Base-by-base conservation (phyloP, 495 filamentous ascomycete genomes). In the Opeltia flavorubescens region DNA sequence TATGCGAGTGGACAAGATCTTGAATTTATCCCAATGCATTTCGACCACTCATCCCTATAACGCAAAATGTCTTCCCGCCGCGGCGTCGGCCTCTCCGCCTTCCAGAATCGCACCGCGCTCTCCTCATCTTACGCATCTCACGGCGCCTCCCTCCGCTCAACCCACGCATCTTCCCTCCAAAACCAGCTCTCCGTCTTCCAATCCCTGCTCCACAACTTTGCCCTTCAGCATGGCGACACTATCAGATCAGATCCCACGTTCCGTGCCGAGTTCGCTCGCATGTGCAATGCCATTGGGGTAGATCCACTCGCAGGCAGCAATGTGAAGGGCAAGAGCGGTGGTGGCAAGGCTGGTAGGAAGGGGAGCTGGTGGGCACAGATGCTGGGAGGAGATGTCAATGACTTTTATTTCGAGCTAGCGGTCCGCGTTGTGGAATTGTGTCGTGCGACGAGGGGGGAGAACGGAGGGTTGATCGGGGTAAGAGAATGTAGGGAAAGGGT, bases 121-220 rank as follows among this genome's bases (percentile, higher is more conserved):
- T 82, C 79, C 20, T 77, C 84, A 17, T 86, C 85, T 51, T 98
- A 88, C 64, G 86, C 89, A 24, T 78, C 72, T 47, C 93, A 96
- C 71, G 91, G 91, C 59, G 77, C 76, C 47, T 75, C 70, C n/a
- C 77, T 98, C 3, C 85, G 87, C 43, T 79, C 76, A 35, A 74
- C 79, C 25, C 86, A 98, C 67, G 72, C 83, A 18, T 72, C 79
- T 42, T 86, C 88, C 3, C 77, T 98, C 41, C 76, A 81, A 43
- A 95, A 86, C 12, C 91, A 98, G 60, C 83, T 98, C 51, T 78
- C 86, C 50, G 87, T 96, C 55, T 98, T 98, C 73, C 89, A 94
- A 52, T 85, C 85, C 1, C 69, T 94, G 2, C 79, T 98, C 6
- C 86, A 94, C 61, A 84, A 86, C 57, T 98, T 96, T 63, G 84